Conservation (phyloP, 2,329 filamentous ascomycete genomes). For the Acrocalymma vagum region DNA sequence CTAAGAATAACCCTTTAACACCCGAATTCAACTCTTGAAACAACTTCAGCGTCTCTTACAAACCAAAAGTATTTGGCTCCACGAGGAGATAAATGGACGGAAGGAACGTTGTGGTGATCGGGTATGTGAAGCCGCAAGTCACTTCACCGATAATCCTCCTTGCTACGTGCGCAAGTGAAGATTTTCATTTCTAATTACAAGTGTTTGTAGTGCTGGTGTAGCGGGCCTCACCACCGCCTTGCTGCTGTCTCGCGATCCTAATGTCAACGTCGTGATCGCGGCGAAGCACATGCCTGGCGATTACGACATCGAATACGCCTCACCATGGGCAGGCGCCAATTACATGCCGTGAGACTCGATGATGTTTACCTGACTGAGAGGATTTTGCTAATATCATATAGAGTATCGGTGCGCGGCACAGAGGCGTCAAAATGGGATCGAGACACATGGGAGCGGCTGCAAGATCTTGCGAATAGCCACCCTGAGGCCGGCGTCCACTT, state of each 20-base stretch:
- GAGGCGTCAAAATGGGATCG: not conserved
- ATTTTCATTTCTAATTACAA: constrained; percentile 1
- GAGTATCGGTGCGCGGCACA: constrained; percentile 1
- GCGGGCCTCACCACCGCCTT: constrained; percentile 2
- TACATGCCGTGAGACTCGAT: constrained; percentile 1
- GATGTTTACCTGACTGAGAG: not conserved
- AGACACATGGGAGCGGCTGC: not conserved
- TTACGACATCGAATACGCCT: not conserved
- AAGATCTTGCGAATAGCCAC: not conserved
- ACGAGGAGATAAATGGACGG: too few species aligned
- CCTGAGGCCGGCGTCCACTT: constrained; percentile 4
- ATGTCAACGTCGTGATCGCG: not conserved
- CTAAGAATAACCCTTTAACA: too few species aligned
- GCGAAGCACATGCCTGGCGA: constrained; percentile 2
- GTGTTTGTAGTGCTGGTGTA: constrained; percentile 1
- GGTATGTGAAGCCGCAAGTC: constrained; percentile 1
- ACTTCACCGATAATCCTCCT: too few species aligned
- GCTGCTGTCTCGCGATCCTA: constrained; percentile 1
- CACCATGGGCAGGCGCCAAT: constrained; percentile 4
- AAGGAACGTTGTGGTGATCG: constrained; percentile 4
- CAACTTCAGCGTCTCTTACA: too few species aligned
- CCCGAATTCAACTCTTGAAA: too few species aligned
- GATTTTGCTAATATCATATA: constrained; percentile 2
- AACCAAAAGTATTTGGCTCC: too few species aligned
- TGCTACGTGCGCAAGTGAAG: not conserved